phyloP scores from a whole-genome alignment of 2,329 filamentous ascomycete genomes.

The Ampelomyces quisqualis region DNA sequence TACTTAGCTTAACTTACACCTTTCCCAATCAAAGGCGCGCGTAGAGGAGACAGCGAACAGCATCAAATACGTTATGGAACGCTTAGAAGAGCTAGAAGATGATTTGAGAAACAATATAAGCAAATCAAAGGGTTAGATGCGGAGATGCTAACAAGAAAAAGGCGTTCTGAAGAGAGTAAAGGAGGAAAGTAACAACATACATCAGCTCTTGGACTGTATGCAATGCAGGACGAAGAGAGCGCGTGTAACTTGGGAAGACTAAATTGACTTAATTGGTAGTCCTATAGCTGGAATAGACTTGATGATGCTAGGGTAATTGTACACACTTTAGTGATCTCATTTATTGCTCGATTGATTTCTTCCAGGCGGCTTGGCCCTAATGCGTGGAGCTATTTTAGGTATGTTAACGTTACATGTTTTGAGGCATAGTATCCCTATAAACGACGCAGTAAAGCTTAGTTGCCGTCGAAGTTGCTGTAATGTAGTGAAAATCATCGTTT shows the following conservation, averaged over 20 bases:
- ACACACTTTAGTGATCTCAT: not conserved
- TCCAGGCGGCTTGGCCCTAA: too few relatives aligned
- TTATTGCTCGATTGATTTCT: not conserved
- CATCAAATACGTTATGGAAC: slow-evolving; percentile 1
- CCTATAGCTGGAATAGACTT: not conserved
- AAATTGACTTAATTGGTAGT: not conserved
- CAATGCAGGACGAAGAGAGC: not conserved
- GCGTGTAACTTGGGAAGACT: not conserved
- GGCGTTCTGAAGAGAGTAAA: slow-evolving; percentile 3
- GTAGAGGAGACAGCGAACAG: slow-evolving; percentile 1
- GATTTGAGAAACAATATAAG: not conserved
- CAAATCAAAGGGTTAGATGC: not conserved
- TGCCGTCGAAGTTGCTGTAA: not conserved
- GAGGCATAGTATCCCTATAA: not conserved
- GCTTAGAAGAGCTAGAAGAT: not conserved
- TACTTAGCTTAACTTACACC: not conserved
- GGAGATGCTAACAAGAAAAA: slow-evolving; percentile 2
- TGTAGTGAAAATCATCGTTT: not conserved
- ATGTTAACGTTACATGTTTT: not conserved
- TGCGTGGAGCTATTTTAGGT: too few relatives aligned
- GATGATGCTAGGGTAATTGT: not conserved
- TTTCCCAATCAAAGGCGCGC: slow-evolving; percentile 2
- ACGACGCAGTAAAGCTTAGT: not conserved
- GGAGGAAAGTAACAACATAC: not conserved
- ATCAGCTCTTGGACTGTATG: not conserved